Percentiles rank a stretch among this genome's conserved stretches.
Conservation (phyloP, 73 alveolate genomes). For the Paramecium sonneborni region DNA sequence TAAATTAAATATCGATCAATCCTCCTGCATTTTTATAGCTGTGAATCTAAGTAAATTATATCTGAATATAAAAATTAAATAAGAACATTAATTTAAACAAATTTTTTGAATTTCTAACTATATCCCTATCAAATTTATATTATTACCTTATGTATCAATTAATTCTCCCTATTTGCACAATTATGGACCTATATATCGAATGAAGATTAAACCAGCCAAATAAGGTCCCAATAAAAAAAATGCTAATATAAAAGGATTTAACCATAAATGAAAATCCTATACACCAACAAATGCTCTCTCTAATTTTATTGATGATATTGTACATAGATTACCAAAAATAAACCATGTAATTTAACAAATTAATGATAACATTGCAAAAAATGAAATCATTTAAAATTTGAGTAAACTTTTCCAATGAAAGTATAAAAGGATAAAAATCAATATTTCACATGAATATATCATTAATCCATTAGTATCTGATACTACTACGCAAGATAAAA, state of each 20-base stretch:
- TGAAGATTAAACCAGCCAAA: background rate
- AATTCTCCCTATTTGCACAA: background rate
- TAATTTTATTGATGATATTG: background rate
- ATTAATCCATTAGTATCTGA: background rate
- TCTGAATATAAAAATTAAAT: background rate
- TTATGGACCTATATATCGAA: background rate
- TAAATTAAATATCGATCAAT: background rate
- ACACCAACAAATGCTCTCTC: background rate
- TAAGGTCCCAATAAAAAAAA: background rate
- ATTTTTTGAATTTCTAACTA: background rate
- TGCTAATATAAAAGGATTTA: background rate
- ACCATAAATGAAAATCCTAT: background rate
- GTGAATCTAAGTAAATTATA: background rate
- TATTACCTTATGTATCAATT: background rate
- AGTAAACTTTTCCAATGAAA: background rate
- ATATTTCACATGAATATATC: background rate
- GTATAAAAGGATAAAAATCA: background rate
- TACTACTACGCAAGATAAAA: background rate
- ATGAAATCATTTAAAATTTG: background rate
- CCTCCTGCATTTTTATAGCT: background rate
- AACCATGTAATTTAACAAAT: background rate
- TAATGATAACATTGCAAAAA: background rate
- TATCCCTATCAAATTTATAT: background rate
- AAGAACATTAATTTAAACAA: background rate
- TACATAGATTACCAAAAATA: background rate